Conservation (phyloP, 192 early-diverging fungal species). For the Backusella tuberculispora region DNA sequence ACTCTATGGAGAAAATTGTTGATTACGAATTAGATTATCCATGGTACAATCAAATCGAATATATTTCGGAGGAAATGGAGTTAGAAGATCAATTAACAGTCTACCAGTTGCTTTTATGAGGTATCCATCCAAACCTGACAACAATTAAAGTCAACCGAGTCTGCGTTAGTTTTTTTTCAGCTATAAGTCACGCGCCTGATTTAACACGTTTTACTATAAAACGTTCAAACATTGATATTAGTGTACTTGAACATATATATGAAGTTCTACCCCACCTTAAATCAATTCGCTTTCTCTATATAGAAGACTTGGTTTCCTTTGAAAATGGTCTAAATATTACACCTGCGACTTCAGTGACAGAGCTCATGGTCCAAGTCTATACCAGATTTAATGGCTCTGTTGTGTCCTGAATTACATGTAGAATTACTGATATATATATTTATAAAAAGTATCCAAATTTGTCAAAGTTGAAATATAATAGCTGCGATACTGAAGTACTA, state of each 20-base stretch:
- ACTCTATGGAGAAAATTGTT: background rate
- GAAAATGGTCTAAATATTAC: background rate
- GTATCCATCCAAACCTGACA: background rate
- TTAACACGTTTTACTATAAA: background rate
- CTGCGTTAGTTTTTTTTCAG: too few relatives aligned
- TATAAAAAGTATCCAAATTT: constrained; percentile 12
- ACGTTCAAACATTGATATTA: background rate
- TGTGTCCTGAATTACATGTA: background rate
- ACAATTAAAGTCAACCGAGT: too few relatives aligned
- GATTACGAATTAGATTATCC: background rate
- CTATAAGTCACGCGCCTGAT: background rate
- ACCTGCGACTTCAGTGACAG: background rate
- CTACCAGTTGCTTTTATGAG: too few relatives aligned
- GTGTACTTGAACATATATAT: background rate
- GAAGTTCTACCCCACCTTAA: background rate
- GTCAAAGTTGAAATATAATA: background rate
- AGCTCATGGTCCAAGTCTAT: background rate
- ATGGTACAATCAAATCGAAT: background rate
- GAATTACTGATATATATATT: background rate
- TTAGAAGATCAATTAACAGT: too few relatives aligned
- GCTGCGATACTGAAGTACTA: too few relatives aligned
- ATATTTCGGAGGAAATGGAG: background rate
- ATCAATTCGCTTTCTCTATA: background rate
- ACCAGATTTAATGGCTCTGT: background rate
- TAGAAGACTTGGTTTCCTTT: background rate